phyloP scores from a whole-genome alignment of 805 yeast genomes.

The Kodamaea kakaduensis region DNA sequence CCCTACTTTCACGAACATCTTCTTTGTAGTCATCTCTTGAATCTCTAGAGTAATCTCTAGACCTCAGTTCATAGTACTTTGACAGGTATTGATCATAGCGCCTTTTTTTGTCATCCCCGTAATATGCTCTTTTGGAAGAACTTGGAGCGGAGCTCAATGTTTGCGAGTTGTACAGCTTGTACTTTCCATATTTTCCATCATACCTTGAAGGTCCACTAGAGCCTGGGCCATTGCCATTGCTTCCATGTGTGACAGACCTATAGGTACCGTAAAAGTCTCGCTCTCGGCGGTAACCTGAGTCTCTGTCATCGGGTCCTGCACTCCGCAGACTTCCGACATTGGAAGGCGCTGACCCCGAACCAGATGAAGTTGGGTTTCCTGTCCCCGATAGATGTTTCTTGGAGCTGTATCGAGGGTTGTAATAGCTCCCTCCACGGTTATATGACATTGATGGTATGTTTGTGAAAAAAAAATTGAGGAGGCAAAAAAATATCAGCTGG shows the following conservation, averaged over 20 bases:
- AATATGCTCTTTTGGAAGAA: conserved; percentile 1
- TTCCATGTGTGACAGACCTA: conserved; percentile 8
- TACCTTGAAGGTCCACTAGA: too few relatives aligned
- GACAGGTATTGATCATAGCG: conserved; percentile 19
- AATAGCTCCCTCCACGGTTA: conserved; percentile 14
- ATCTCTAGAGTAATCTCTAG: conserved; percentile 2
- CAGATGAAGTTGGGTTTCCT: neutral
- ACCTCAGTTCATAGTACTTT: conserved; percentile 9
- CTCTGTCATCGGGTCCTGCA: conserved; percentile 1
- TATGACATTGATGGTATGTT: conserved; percentile 12
- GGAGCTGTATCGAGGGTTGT: conserved; percentile 14
- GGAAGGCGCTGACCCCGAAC: neutral
- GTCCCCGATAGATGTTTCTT: conserved; percentile 9
- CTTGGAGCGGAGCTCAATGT: conserved; percentile 3
- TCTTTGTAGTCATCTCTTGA: neutral
- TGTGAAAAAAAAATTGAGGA: neutral
- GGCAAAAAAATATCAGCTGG: neutral
- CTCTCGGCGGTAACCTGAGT: conserved; percentile 10
- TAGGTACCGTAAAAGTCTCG: conserved; percentile 15
- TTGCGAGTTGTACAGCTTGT: conserved; percentile 7
- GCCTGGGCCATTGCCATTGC: too few relatives aligned
- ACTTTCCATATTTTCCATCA: conserved; percentile 14
- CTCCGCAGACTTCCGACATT: too few relatives aligned
- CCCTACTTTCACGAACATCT: neutral
- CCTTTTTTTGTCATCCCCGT: conserved; percentile 11